Evolutionary conservation across 2,329 filamentous ascomycete genomes (phyloP), one percentile per base, ranked within the genome.

Genomic region (Phaeophleospora eucalypticola): DNA sequence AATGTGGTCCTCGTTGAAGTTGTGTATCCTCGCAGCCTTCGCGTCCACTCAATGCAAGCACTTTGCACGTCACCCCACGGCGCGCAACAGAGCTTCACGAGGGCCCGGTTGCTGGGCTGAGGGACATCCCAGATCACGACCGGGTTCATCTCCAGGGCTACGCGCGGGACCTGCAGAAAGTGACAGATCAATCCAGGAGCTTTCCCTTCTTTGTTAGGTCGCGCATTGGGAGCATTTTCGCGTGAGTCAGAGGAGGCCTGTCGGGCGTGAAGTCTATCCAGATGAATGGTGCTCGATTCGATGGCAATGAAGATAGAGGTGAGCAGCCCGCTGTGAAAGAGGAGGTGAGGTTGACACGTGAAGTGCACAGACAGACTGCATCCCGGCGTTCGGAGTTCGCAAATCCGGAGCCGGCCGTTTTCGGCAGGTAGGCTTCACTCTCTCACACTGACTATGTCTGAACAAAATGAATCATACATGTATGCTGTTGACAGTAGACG

Each of bases 41-140:
- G 24, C 24, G 24, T 29, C 12, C 24, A 12, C 7, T 7, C 6
- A 12, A 6, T 48, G 45, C 45, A 52, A 39, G 46, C 49, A 52
- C 49, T 49, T 20, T 16, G 44, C 43, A 48, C 46, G 46, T 32
- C 19, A 10, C 27, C 21, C n/a, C 32, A 46, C 49, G 46, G 15
- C 37, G 36, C 41, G 39, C 35, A 16, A 45, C 47, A 40, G 14
- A n/a, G 32, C 15, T 21, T 41, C 34, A 32, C 34, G 36, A 18
- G 19, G 18, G 37, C 17, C 14, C 18, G 19, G 37, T 4, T 24
- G 24, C 7, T 29, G 24, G 24, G 24, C 6, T 29, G 24, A 29
- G 8, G 10, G 17, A 4, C 2, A 40, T 27, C 37, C 37, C 37
- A 24, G 17, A 15, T 9, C 24, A 15, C 20, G 16, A 27, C 37